Conservation (phyloP, 108 stramenopile species). For the Conticribra weissflogii region DNA sequence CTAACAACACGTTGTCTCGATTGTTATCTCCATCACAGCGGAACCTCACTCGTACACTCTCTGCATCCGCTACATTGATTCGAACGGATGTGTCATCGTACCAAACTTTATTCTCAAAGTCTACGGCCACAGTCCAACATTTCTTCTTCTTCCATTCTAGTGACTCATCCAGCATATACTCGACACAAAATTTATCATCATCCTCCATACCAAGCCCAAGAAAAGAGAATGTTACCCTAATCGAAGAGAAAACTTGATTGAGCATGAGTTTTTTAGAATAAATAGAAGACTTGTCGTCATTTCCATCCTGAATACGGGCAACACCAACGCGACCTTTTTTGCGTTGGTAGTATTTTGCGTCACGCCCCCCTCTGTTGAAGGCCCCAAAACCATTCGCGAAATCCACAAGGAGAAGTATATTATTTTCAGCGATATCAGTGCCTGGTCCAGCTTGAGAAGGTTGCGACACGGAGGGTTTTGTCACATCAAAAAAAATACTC, state of each 20-base stretch:
- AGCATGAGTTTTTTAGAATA: not conserved
- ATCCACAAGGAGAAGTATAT: not conserved
- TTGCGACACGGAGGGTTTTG: too few relatives aligned
- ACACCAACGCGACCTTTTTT: not conserved
- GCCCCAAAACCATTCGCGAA: constrained; percentile 6
- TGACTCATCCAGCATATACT: not conserved
- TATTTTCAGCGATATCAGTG: not conserved
- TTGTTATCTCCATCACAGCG: not conserved
- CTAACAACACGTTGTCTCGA: not conserved
- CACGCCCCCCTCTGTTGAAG: not conserved
- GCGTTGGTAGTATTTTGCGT: too few relatives aligned
- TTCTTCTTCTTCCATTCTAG: not conserved
- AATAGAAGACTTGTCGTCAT: not conserved
- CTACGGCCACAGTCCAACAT: constrained; percentile 3
- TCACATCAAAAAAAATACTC: constrained; percentile 18
- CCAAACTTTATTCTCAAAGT: not conserved
- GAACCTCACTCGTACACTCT: not conserved
- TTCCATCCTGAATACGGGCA: constrained; percentile 6
- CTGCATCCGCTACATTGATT: not conserved
- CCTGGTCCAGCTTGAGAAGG: not conserved
- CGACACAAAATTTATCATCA: not conserved
- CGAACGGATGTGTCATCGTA: not conserved
- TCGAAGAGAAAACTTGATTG: not conserved
- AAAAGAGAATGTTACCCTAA: not conserved
- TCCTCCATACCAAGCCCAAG: not conserved